Conservation (phyloP, 2,329 filamentous ascomycete genomes). For the Paracamarosporium sp. region DNA sequence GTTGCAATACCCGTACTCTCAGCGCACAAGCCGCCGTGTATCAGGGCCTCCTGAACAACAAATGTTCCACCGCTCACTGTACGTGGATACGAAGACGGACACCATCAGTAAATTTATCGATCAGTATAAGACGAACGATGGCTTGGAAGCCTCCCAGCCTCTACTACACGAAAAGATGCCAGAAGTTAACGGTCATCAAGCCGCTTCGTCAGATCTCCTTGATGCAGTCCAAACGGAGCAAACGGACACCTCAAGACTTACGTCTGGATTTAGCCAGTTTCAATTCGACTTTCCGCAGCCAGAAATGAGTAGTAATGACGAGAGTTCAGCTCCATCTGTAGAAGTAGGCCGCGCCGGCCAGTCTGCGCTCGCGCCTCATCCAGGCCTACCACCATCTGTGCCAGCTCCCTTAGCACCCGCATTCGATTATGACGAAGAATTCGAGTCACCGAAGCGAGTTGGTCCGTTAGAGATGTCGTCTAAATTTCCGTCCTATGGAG, state of each 20-base stretch:
- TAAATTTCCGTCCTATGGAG: slow-evolving; percentile 41
- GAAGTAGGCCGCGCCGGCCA: slow-evolving; percentile 6
- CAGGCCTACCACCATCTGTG: slow-evolving; percentile 30
- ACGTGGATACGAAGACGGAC: slow-evolving; percentile 31
- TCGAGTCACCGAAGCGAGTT: slow-evolving; percentile 11
- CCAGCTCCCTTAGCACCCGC: slow-evolving; percentile 35
- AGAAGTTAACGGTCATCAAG: not conserved
- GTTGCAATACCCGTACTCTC: slow-evolving; percentile 20
- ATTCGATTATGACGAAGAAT: slow-evolving; percentile 26
- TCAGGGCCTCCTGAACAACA: slow-evolving; percentile 22
- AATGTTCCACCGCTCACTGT: slow-evolving; percentile 16
- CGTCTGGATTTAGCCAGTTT: slow-evolving; percentile 30
- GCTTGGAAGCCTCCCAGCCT: slow-evolving; percentile 9
- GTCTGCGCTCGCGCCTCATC: slow-evolving; percentile 15
- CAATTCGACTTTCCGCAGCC: slow-evolving; percentile 27
- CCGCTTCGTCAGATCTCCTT: not conserved
- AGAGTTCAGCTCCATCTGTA: not conserved
- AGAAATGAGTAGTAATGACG: not conserved
- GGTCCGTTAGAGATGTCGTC: slow-evolving; percentile 32
- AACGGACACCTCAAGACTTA: not conserved
- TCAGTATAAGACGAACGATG: slow-evolving; percentile 26
- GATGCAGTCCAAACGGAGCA: not conserved
- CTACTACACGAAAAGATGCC: not conserved
- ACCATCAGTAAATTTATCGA: slow-evolving; percentile 43
- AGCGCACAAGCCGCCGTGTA: slow-evolving; percentile 13